A percentile compares a stretch with the other conserved stretches of the same genome.
Evolutionary conservation across 148 eudicot species (phyloP).

Genomic region (Fagopyrum homotropicum): DNA sequence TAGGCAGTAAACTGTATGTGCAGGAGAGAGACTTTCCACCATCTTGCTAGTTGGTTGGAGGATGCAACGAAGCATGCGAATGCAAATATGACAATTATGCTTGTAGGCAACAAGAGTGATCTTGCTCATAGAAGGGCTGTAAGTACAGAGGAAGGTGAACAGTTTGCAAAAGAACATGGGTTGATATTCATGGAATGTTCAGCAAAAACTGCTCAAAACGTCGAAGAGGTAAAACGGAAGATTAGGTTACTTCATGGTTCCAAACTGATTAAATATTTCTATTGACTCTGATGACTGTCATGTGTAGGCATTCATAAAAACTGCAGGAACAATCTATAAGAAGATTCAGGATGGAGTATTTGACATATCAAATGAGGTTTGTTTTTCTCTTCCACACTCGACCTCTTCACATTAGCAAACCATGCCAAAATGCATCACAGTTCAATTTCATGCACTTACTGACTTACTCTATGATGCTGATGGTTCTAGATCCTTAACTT

Average conservation of each 20-base stretch:
- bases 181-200: slow-evolving; percentile 53
- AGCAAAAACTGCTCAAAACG: slow-evolving; percentile 52
- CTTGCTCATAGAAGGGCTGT: slow-evolving; percentile 52
- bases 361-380: slow-evolving; percentile 49
- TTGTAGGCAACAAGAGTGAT: slow-evolving; percentile 48
- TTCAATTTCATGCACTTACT: neutral
- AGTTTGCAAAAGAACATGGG: slow-evolving; percentile 53
- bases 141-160: slow-evolving; percentile 54
- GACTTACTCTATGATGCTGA: neutral
- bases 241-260: neutral
- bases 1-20: neutral
- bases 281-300: neutral
- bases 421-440: neutral
- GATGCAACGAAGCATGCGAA: slow-evolving; percentile 55
- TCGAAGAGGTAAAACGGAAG: slow-evolving; percentile 34
- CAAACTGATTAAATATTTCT: no score
- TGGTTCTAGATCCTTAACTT: no score
- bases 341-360: slow-evolving; percentile 51
- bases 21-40: slow-evolving; percentile 59
- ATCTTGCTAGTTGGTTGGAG: slow-evolving; percentile 58
- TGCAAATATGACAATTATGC: slow-evolving; percentile 54
- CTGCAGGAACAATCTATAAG: slow-evolving; percentile 41
- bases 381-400: neutral
- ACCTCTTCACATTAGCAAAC: neutral
- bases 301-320: slow-evolving; percentile 42